phyloP scores from a whole-genome alignment of 306 rosid species.

The Quercus robur region DNA sequence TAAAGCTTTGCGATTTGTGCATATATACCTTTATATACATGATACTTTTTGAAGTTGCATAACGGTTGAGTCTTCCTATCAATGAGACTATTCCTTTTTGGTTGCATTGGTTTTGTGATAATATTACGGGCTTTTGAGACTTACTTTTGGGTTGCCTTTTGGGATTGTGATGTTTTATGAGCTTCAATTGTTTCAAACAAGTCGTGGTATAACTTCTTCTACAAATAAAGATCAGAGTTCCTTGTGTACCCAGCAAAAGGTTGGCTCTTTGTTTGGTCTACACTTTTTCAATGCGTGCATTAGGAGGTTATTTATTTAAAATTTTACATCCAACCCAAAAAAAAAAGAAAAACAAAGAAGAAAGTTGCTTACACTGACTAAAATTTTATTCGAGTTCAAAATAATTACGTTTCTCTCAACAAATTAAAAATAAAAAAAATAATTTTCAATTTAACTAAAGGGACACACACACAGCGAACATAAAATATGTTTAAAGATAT shows the following conservation, averaged over 20 bases:
- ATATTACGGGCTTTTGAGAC: not conserved
- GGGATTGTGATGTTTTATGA: not conserved
- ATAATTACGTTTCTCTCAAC: no score
- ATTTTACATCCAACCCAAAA: not conserved
- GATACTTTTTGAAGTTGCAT: not conserved
- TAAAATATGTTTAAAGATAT: no score
- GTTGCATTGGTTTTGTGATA: constrained; percentile 18
- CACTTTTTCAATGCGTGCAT: not conserved
- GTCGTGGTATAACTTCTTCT: constrained; percentile 30
- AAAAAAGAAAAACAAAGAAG: no score
- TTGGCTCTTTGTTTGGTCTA: constrained; percentile 34
- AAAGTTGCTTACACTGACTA: no score
- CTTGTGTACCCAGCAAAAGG: not conserved
- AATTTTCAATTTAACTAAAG: no score
- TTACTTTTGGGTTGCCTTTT: not conserved
- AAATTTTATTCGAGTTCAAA: no score
- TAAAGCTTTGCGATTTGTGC: not conserved
- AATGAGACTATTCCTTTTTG: constrained; percentile 33
- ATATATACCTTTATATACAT: not conserved
- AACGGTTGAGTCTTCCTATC: constrained; percentile 21
- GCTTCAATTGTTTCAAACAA: not conserved
- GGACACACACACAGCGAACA: no score
- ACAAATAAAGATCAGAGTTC: not conserved
- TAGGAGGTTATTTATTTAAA: not conserved
- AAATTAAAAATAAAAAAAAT: no score